phyloP scores from a whole-genome alignment of 345 rosid species.

The Ceriops decandra region DNA sequence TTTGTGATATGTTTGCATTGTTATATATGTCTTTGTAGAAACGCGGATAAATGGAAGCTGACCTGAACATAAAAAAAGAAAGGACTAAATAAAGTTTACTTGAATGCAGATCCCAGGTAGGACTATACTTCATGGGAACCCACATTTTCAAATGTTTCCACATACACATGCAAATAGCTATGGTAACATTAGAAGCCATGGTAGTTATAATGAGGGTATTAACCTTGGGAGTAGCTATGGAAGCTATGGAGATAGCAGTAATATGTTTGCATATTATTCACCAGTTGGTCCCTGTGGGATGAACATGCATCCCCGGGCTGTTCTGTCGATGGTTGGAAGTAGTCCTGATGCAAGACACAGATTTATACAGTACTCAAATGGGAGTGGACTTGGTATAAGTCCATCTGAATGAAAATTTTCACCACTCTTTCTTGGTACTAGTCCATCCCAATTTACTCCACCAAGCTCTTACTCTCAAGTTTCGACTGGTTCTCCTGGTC shows the following conservation, averaged over 20 bases:
- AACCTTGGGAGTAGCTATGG: constrained; percentile 12
- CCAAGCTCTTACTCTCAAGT: constrained; percentile 66
- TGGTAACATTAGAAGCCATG: constrained; percentile 94
- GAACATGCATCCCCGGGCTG: constrained; percentile 66
- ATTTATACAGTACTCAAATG: constrained; percentile 68
- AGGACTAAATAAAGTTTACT: constrained; percentile 4
- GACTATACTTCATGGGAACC: constrained; percentile 71
- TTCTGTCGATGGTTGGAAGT: constrained; percentile 71
- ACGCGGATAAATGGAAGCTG: neutral
- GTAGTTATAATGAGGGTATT: constrained; percentile 82
- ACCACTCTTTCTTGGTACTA: constrained; percentile 73
- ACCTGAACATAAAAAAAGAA: neutral
- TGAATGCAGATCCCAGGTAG: constrained; percentile 64
- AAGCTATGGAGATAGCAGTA: too few relatives aligned
- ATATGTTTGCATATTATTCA: too few relatives aligned
- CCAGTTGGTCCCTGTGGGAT: constrained; percentile 27
- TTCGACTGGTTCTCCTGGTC: constrained; percentile 35
- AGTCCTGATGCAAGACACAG: constrained; percentile 92
- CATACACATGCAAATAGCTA: constrained; percentile 73
- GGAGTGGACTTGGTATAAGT: constrained; percentile 80
- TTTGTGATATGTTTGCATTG: too few relatives aligned
- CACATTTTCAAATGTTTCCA: constrained; percentile 65
- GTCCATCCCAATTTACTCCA: constrained; percentile 97
- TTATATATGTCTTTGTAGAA: neutral
- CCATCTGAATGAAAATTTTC: constrained; percentile 91